Conservation (phyloP, 2,329 filamentous ascomycete species). For the Colletotrichum echinochloae region DNA sequence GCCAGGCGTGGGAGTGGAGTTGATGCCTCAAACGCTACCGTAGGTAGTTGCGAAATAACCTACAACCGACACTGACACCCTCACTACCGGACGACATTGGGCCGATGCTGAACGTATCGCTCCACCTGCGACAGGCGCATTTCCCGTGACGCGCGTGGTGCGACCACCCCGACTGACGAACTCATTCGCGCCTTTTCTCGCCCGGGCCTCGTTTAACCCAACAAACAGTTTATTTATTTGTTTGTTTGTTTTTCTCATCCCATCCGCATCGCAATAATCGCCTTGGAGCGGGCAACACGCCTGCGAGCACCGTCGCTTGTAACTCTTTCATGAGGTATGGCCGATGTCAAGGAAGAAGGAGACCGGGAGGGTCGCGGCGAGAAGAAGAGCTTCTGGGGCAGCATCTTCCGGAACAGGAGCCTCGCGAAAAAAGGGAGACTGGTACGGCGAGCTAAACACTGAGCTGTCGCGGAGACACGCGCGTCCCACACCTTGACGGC, state of each 20-base stretch:
- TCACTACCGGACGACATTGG: slow-evolving; percentile 2
- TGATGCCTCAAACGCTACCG: slow-evolving; percentile 12
- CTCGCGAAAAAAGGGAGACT: slow-evolving; percentile 53
- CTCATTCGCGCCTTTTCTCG: slow-evolving; percentile 20
- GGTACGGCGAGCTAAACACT: slow-evolving; percentile 44
- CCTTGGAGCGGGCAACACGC: not conserved
- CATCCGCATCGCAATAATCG: not conserved
- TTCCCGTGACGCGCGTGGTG: slow-evolving; percentile 39
- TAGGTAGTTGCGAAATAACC: slow-evolving; percentile 12
- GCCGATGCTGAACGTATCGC: slow-evolving; percentile 28
- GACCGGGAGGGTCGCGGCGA: slow-evolving; percentile 45
- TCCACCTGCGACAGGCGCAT: slow-evolving; percentile 41
- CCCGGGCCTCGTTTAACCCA: slow-evolving; percentile 12
- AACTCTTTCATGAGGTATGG: slow-evolving; percentile 45
- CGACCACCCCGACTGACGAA: slow-evolving; percentile 41
- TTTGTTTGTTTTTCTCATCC: slow-evolving; percentile 9
- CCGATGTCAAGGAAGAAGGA: slow-evolving; percentile 46
- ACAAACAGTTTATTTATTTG: not conserved
- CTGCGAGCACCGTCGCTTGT: not conserved
- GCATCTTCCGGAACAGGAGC: slow-evolving; percentile 63
- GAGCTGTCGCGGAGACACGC: slow-evolving; percentile 36
- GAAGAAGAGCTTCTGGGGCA: slow-evolving; percentile 61
- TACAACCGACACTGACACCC: not conserved
- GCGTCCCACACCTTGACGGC: slow-evolving; percentile 7
- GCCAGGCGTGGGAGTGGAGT: not conserved